Conservation (phyloP, 495 filamentous ascomycete species). For the Oleoguttula mirabilis region DNA sequence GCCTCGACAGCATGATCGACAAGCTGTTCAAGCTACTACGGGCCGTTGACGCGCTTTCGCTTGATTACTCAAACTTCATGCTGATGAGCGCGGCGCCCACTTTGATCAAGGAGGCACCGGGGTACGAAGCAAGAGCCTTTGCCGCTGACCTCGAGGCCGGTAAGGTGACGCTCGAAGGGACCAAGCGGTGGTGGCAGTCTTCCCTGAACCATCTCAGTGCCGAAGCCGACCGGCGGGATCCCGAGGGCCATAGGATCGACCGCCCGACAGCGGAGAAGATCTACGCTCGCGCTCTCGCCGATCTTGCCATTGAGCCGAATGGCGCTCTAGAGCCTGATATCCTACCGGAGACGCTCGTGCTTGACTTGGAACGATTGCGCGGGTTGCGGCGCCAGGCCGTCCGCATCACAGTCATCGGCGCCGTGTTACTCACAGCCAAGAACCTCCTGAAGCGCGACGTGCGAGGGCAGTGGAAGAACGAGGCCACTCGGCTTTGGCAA, state of each 20-base stretch:
- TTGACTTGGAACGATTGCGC: conserved; percentile 61
- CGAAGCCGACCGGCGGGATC: conserved; percentile 61
- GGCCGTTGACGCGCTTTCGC: conserved; percentile 79
- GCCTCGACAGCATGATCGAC: conserved; percentile 64
- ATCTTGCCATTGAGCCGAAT: conserved; percentile 48
- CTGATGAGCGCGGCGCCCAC: conserved; percentile 67
- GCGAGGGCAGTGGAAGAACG: conserved; percentile 74
- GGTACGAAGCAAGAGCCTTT: conserved; percentile 73
- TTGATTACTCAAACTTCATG: conserved; percentile 93
- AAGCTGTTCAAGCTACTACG: conserved; percentile 71
- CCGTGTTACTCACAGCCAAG: conserved; percentile 82
- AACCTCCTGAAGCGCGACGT: conserved; percentile 90
- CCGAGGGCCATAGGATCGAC: conserved; percentile 48
- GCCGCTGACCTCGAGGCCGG: conserved; percentile 54
- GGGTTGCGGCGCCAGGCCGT: conserved; percentile 56
- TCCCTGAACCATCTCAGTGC: conserved; percentile 56
- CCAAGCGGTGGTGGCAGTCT: conserved; percentile 58
- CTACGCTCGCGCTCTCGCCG: conserved; percentile 63
- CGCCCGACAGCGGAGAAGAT: conserved; percentile 55
- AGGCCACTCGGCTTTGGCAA: conserved; percentile 60
- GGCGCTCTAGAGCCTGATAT: conserved; percentile 42
- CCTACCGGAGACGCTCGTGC: conserved; percentile 73
- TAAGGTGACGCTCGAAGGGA: conserved; percentile 45
- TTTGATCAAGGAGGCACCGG: conserved; percentile 65
- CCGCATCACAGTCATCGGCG: conserved; percentile 65